Conservation (phyloP, 768 basidiomycete species). For the Panellus pusillus region DNA sequence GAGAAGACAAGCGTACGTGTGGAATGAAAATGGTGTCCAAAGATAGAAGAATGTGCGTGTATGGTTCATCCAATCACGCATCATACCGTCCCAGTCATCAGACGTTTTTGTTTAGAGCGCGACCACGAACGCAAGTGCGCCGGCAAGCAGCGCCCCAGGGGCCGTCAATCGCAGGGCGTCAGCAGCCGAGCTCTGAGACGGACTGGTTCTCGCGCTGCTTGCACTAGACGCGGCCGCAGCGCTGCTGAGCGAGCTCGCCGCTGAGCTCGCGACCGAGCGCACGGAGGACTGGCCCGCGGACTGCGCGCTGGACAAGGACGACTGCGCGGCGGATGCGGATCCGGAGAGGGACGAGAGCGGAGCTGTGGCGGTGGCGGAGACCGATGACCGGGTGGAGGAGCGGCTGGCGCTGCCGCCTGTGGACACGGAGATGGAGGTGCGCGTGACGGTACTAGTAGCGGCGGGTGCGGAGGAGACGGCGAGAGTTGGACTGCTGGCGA, state of each 20-base stretch:
- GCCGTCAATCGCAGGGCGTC: no score
- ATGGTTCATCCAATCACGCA: no score
- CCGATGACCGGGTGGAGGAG: not conserved
- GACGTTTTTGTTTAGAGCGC: no score
- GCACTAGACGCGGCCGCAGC: not conserved
- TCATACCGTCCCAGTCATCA: no score
- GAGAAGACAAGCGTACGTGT: no score
- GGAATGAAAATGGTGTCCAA: no score
- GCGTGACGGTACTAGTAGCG: not conserved
- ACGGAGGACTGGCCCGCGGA: not conserved
- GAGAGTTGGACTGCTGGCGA: slow-evolving; percentile 1
- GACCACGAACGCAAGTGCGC: no score
- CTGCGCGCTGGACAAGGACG: not conserved
- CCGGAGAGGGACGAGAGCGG: not conserved
- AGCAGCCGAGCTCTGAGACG: no score
- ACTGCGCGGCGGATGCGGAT: not conserved
- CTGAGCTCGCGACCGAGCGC: not conserved
- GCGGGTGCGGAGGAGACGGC: not conserved
- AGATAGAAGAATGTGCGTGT: no score
- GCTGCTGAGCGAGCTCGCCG: not conserved
- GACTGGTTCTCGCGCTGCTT: no score
- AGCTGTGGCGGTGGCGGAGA: not conserved
- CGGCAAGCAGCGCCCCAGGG: no score
- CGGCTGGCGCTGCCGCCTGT: not conserved
- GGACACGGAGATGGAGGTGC: not conserved